Base-by-base conservation (phyloP, 2,329 filamentous ascomycete species). In the Ophiostoma pallidulum region DNA sequence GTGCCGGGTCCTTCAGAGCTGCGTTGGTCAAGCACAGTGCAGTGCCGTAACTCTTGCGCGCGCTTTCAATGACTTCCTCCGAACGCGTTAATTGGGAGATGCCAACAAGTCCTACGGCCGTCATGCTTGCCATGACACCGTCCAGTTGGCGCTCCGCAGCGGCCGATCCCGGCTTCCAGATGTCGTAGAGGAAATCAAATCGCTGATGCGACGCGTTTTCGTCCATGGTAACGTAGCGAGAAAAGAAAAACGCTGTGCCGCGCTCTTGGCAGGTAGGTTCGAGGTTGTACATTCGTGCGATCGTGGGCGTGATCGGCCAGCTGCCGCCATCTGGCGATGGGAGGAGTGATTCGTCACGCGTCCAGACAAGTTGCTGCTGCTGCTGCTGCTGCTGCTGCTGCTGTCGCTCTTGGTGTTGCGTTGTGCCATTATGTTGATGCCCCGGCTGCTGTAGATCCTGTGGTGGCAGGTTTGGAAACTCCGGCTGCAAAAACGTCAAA, bases 61-160 rank as follows among this genome's bases (percentile, higher is more conserved):
- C 73, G 45, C 66, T 66, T 8, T 65, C 65, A 59, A 74, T 66
- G 5, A 72, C 64, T 16, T 68, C 62, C 5, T 60, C 57, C 16
- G 64, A 67, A 39, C 61, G 60, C 1, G 65, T 69, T 41, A 72
- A 60, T 54, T 73, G 69, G 9, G 73, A 70, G 41, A 75, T 63
- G 8, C 72, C 72, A 28, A 72, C 69, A 7, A 78, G 62, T 13
- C 75, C 75, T 7, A 78, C 74, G 5, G 75, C 74, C 12, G 69
- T 70, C 64, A 78, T 74, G 54, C 72, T 72, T 16, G 72, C 67
- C 20, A 74, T 65, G 19, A 74, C 68, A 10, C 69, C 64, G 54
- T 75, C 74, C 12, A 66, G 50, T 13, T 64, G 58, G 24, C 60
- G 57, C 4, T 62, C 59, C 3, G 62, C 53, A 9, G 53, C 51